These are phyloP conservation scores for Botrytis fabae DNA, from an alignment of 2,329 filamentous ascomycete species.

Conservation along the genomic window DNA sequence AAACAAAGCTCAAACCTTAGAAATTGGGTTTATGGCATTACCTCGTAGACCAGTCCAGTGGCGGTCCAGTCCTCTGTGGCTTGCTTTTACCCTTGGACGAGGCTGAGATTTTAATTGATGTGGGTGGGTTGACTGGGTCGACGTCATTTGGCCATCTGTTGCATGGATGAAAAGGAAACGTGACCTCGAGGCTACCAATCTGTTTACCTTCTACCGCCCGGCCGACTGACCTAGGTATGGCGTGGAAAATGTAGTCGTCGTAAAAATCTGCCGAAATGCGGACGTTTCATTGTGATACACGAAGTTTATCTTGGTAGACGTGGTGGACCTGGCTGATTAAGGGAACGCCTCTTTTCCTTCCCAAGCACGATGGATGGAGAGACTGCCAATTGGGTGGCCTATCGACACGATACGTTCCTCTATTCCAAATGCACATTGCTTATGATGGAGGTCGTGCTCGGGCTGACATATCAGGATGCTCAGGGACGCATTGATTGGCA, in stretches of 20 bases:
- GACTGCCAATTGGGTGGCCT: no score
- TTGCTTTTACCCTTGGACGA: not conserved
- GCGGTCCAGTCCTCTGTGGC: not conserved
- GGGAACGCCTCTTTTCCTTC: no score
- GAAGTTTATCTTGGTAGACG: no score
- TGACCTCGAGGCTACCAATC: not conserved
- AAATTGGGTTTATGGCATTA: not conserved
- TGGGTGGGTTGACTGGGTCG: not conserved
- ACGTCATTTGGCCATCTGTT: not conserved
- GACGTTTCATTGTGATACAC: no score
- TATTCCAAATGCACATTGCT: not conserved
- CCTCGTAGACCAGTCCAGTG: not conserved
- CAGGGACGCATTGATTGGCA: no score
- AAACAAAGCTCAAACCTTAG: not conserved
- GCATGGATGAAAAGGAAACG: not conserved
- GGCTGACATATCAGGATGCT: not conserved
- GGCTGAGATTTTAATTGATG: not conserved
- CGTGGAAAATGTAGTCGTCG: no score
- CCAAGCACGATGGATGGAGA: no score
- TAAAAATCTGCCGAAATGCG: no score
- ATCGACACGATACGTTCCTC: no score
- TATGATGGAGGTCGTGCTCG: not conserved
- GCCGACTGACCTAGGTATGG: no score
- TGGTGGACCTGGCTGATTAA: no score
- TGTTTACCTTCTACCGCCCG: no score